Conservation (phyloP, 73 alveolate species). For the Paramecium pentaurelia region DNA sequence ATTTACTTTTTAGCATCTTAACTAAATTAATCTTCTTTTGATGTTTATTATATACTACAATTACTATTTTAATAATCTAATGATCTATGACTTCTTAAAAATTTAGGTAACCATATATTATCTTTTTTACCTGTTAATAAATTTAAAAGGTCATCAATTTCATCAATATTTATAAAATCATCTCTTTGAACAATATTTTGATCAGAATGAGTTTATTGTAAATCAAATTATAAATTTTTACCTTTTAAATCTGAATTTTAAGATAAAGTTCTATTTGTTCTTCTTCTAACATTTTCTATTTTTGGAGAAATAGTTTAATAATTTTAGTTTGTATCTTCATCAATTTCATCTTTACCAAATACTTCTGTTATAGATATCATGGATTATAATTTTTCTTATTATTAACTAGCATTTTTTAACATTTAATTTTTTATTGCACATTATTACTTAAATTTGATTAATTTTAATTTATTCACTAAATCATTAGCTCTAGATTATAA, state of each 20-base stretch:
- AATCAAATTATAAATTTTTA: not conserved
- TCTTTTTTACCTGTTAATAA: constrained; percentile 27
- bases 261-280: not conserved
- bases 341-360: not conserved
- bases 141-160: not conserved
- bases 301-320: not conserved
- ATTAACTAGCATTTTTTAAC: not conserved
- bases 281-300: not conserved
- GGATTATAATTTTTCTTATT: not conserved
- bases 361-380: not conserved
- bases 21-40: constrained; percentile 2
- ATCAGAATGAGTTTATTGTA: not conserved
- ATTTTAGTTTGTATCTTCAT: not conserved
- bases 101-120: not conserved
- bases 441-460: not conserved
- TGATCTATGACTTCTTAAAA: not conserved
- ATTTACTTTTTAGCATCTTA: constrained; percentile 37
- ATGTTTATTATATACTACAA: not conserved
- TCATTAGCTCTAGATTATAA: constrained; percentile 18
- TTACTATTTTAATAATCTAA: not conserved
- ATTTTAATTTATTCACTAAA: not conserved
- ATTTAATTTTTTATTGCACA: not conserved
- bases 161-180: not conserved
- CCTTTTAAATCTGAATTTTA: not conserved
- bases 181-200: not conserved